Conservation (phyloP, 352 stramenopile genomes). For the Sclerospora graminicola region DNA sequence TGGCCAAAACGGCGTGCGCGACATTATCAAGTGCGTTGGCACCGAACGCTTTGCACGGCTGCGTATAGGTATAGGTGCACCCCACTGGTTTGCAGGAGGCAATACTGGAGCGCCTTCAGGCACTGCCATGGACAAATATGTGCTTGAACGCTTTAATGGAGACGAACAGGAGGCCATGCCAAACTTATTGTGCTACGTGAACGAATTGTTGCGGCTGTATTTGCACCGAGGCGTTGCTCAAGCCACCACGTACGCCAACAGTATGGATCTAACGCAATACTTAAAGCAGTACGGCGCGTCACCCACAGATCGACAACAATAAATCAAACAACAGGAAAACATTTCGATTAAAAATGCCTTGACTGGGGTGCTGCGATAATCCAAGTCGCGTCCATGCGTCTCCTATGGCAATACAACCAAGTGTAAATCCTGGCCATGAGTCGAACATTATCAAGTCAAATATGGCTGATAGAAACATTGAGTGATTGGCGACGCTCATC, state of each 20-base stretch:
- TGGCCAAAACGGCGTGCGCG: slow-evolving; percentile 72
- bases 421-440: too few relatives aligned
- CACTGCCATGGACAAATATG: slow-evolving; percentile 79
- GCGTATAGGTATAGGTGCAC: slow-evolving; percentile 69
- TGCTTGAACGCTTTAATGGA: slow-evolving; percentile 63
- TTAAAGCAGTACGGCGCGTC: slow-evolving; percentile 23
- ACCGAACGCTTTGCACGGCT: slow-evolving; percentile 77
- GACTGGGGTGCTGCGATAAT: too few relatives aligned
- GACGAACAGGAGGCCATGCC: slow-evolving; percentile 71
- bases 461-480: too few relatives aligned
- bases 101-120: slow-evolving; percentile 56
- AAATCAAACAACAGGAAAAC: too few relatives aligned
- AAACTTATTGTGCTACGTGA: slow-evolving; percentile 48
- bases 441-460: too few relatives aligned
- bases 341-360: too few relatives aligned
- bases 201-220: slow-evolving; percentile 72
- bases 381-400: too few relatives aligned
- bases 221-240: slow-evolving; percentile 68
- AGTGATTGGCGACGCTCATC: too few relatives aligned
- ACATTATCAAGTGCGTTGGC: slow-evolving; percentile 79
- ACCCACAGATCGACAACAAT: slow-evolving; percentile 5
- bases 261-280: slow-evolving; percentile 56
- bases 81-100: slow-evolving; percentile 64
- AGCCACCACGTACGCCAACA: slow-evolving; percentile 64
- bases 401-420: too few relatives aligned